A percentile compares a stretch with the other conserved stretches of the same genome.
Evolutionary conservation across 2,329 filamentous ascomycete genomes (phyloP).

Genomic region (Chrysoporthe deuterocubensis): DNA sequence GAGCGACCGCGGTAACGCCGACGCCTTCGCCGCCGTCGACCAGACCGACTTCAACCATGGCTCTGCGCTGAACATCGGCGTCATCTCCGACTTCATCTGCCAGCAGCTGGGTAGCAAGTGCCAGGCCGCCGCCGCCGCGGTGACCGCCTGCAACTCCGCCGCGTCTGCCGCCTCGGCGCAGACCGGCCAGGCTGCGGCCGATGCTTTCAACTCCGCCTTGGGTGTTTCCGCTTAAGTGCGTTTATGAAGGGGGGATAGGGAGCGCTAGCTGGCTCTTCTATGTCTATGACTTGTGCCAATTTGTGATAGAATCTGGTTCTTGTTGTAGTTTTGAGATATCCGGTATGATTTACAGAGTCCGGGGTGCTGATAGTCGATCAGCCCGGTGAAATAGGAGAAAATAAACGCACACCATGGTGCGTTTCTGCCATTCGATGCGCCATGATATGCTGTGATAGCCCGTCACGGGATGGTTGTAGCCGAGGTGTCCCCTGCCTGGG

Average conservation of each 20-base stretch:
- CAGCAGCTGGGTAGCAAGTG: slow-evolving; percentile 41
- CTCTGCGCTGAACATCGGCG: slow-evolving; percentile 45
- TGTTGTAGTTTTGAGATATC: not conserved
- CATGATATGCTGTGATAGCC: not conserved
- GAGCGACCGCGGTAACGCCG: slow-evolving; percentile 52
- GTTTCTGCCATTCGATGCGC: not conserved
- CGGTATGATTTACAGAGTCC: not conserved
- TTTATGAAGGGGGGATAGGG: not conserved
- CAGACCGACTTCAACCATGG: slow-evolving; percentile 55
- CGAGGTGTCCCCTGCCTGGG: too few species aligned
- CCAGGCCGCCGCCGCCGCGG: slow-evolving; percentile 38
- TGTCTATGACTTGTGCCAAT: not conserved
- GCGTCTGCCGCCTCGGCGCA: slow-evolving; percentile 38
- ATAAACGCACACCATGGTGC: not conserved
- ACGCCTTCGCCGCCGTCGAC: slow-evolving; percentile 46
- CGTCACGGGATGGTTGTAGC: too few species aligned
- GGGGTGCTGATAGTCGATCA: not conserved
- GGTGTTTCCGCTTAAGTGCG: slow-evolving; percentile 36
- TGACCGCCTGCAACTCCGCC: slow-evolving; percentile 40
- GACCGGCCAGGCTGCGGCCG: slow-evolving; percentile 42
- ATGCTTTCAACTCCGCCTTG: slow-evolving; percentile 45
- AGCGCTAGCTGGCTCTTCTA: not conserved
- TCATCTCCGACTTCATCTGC: slow-evolving; percentile 46
- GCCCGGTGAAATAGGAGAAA: not conserved
- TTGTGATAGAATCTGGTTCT: not conserved